Percentiles rank a stretch among this genome's conserved stretches.
Conservation (phyloP, 352 stramenopile genomes). For the Pythium folliculosum region DNA sequence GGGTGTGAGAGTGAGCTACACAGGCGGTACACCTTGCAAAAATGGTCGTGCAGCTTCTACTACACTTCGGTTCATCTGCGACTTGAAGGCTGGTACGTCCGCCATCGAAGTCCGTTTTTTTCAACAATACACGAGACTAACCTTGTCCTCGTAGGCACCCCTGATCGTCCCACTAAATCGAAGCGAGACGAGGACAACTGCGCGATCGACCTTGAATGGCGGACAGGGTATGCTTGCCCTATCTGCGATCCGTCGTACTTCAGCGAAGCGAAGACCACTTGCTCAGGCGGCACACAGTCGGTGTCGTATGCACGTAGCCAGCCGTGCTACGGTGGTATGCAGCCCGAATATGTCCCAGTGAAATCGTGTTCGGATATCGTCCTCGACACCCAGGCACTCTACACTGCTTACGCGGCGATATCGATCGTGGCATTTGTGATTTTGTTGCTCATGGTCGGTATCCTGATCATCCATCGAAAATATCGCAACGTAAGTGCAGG, state of each 20-base stretch:
- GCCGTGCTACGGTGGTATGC: constrained; percentile 58
- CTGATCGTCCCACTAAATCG: constrained; percentile 31
- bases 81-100: constrained; percentile 52
- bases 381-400: constrained; percentile 67
- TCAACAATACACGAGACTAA: too few species aligned
- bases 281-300: constrained; percentile 55
- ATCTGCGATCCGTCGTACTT: constrained; percentile 69
- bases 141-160: constrained; percentile 43
- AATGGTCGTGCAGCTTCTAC: constrained; percentile 52
- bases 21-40: constrained; percentile 48
- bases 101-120: too few species aligned
- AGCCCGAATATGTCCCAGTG: constrained; percentile 46
- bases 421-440: constrained; percentile 66
- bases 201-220: constrained; percentile 62
- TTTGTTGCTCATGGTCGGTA: constrained; percentile 61
- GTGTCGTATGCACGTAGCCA: constrained; percentile 58
- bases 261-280: constrained; percentile 60
- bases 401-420: constrained; percentile 70
- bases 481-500: constrained; percentile 52
- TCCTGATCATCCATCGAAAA: constrained; percentile 76
- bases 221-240: constrained; percentile 67
- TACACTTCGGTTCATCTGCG: constrained; percentile 68
- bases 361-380: constrained; percentile 72
- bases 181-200: constrained; percentile 52
- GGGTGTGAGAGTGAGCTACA: constrained; percentile 62